A percentile compares a stretch with the other conserved stretches of the same genome.
phyloP scores from a whole-genome alignment of 345 rosid genomes.

The Acer saccharum region DNA sequence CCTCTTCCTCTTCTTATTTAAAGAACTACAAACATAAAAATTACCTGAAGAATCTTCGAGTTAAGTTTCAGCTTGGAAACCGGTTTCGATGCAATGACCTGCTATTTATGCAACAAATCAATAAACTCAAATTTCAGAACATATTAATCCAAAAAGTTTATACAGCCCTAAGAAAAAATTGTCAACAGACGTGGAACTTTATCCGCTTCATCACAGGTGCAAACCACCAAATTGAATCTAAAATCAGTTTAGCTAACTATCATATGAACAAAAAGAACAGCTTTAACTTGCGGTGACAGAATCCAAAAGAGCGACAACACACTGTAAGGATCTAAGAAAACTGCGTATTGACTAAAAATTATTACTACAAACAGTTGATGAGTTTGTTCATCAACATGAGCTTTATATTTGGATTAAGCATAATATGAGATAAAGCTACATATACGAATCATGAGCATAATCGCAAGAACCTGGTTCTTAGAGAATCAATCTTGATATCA shows the following conservation, averaged over 20 bases:
- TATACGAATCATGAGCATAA: too few relatives aligned
- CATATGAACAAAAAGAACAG: not conserved
- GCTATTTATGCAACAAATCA: constrained; percentile 24
- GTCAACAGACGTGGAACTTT: not conserved
- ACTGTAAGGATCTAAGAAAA: too few relatives aligned
- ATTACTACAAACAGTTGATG: too few relatives aligned
- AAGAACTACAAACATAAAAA: not conserved
- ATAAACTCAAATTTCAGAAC: not conserved
- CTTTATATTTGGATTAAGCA: too few relatives aligned
- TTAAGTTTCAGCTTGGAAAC: constrained; percentile 62
- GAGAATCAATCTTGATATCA: too few relatives aligned
- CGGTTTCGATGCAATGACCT: constrained; percentile 45
- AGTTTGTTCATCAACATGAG: too few relatives aligned
- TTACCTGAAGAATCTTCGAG: constrained; percentile 85
- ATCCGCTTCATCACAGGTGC: not conserved
- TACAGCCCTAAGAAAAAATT: not conserved
- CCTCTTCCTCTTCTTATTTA: not conserved
- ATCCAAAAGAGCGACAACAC: not conserved
- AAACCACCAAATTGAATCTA: too few relatives aligned
- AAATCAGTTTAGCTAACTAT: not conserved
- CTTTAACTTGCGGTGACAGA: not conserved
- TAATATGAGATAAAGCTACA: too few relatives aligned
- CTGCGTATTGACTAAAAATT: too few relatives aligned
- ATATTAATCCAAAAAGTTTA: not conserved
- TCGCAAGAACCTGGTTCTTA: too few relatives aligned